These are phyloP conservation scores for Suillus fuscotomentosus DNA, from an alignment of 768 basidiomycete species.

Conservation along the genomic window DNA sequence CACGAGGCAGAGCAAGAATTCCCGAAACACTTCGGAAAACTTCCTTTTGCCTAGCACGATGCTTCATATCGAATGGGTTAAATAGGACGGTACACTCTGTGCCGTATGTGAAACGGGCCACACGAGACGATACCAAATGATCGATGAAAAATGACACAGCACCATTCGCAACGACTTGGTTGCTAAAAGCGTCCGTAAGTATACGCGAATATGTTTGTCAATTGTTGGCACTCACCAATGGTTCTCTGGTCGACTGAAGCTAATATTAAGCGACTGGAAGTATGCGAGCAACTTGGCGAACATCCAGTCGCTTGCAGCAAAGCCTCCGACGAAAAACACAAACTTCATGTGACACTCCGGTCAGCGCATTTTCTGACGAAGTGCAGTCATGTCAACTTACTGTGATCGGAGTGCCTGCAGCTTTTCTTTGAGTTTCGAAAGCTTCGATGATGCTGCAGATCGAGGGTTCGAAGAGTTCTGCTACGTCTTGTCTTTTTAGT, in stretches of 20 bases:
- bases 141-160: constrained; percentile 43
- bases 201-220: background rate
- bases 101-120: constrained; percentile 50
- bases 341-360: constrained; percentile 16
- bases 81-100: constrained; percentile 36
- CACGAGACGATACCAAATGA: constrained; percentile 46
- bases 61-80: constrained; percentile 38
- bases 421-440: constrained; percentile 31
- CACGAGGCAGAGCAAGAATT: constrained; percentile 35
- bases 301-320: constrained; percentile 51
- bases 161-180: constrained; percentile 55
- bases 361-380: background rate
- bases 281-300: constrained; percentile 39
- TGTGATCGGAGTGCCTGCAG: constrained; percentile 29
- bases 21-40: constrained; percentile 38
- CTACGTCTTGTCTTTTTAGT: constrained; percentile 33
- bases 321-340: constrained; percentile 54
- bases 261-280: constrained; percentile 38
- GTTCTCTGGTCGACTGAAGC: constrained; percentile 48
- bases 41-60: constrained; percentile 32
- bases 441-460: constrained; percentile 35
- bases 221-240: constrained; percentile 43
- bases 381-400: constrained; percentile 18
- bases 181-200: constrained; percentile 27
- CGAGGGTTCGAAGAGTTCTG: constrained; percentile 43